These are phyloP conservation scores for Talaromyces stipitatus DNA, from an alignment of 495 filamentous ascomycete genomes.

Conservation along the genomic window DNA sequence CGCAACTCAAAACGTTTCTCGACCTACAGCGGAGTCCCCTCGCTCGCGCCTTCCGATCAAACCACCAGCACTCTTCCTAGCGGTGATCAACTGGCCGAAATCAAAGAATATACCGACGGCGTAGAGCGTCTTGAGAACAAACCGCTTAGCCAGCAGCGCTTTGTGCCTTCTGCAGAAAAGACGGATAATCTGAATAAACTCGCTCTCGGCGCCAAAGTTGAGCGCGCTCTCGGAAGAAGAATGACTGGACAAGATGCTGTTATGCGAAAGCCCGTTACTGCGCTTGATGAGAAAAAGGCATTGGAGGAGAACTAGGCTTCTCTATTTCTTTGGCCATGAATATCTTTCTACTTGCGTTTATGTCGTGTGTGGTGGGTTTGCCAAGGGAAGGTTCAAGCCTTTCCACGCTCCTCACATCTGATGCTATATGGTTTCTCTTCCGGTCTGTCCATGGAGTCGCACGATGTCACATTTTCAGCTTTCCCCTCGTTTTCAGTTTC, in stretches of 20 bases:
- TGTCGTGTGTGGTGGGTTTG: slow-evolving; percentile 8
- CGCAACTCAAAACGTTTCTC: slow-evolving; percentile 73
- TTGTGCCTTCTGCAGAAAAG: slow-evolving; percentile 75
- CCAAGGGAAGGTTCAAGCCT: not conserved
- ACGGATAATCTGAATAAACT: slow-evolving; percentile 79
- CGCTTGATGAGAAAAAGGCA: slow-evolving; percentile 37
- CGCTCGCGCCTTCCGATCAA: slow-evolving; percentile 54
- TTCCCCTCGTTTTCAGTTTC: not conserved
- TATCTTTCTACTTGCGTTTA: slow-evolving; percentile 12
- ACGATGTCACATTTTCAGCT: not conserved
- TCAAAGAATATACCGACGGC: slow-evolving; percentile 72
- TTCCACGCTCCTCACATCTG: not conserved
- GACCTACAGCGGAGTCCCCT: slow-evolving; percentile 69
- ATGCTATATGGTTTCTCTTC: not conserved
- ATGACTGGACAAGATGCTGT: slow-evolving; percentile 91
- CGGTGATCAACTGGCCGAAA: slow-evolving; percentile 55
- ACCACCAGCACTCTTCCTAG: slow-evolving; percentile 55
- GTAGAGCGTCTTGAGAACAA: slow-evolving; percentile 90
- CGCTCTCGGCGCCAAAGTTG: slow-evolving; percentile 87
- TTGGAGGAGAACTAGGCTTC: slow-evolving; percentile 19
- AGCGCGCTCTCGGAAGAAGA: slow-evolving; percentile 80
- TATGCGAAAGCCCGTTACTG: slow-evolving; percentile 52
- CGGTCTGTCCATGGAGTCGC: not conserved
- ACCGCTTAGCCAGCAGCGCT: slow-evolving; percentile 75
- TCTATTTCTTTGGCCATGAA: slow-evolving; percentile 6